Conservation (phyloP, 2,329 filamentous ascomycete genomes). For the Akanthomyces dipterigenus region DNA sequence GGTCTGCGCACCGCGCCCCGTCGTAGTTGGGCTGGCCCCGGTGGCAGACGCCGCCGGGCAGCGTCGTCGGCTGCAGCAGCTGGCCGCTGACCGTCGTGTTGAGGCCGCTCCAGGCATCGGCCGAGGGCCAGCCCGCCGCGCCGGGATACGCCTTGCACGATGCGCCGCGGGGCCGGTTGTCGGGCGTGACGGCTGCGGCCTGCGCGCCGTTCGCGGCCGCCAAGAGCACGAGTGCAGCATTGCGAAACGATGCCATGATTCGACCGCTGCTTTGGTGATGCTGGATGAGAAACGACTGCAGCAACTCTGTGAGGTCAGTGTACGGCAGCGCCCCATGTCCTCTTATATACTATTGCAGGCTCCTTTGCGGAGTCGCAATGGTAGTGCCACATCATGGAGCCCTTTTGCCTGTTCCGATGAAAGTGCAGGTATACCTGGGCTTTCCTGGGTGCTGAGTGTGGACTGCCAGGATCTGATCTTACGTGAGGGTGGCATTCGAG, state of each 20-base stretch:
- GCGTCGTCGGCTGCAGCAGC: not conserved
- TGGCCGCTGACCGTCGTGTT: conserved; percentile 3
- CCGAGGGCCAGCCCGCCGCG: not conserved
- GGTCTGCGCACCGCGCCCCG: conserved; percentile 20
- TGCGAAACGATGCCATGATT: not conserved
- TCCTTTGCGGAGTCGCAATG: too few relatives aligned
- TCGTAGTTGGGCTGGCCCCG: conserved; percentile 20
- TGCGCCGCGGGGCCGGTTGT: not conserved
- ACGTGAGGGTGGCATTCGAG: not conserved
- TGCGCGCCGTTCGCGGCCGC: not conserved
- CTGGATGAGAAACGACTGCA: too few relatives aligned
- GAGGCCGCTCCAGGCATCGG: not conserved
- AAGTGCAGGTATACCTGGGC: not conserved
- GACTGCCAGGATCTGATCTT: not conserved
- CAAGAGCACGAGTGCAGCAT: not conserved
- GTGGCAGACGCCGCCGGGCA: conserved; percentile 26
- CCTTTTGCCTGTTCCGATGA: not conserved
- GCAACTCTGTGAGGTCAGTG: too few relatives aligned
- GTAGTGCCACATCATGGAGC: not conserved
- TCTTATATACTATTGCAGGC: too few relatives aligned
- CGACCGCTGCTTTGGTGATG: not conserved
- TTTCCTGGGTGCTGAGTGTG: not conserved
- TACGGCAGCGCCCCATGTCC: too few relatives aligned
- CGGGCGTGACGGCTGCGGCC: not conserved
- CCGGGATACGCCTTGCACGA: conserved; percentile 7